Evolutionary conservation across 768 basidiomycete genomes (phyloP).

Genomic region (Albatrellus ellisii): DNA sequence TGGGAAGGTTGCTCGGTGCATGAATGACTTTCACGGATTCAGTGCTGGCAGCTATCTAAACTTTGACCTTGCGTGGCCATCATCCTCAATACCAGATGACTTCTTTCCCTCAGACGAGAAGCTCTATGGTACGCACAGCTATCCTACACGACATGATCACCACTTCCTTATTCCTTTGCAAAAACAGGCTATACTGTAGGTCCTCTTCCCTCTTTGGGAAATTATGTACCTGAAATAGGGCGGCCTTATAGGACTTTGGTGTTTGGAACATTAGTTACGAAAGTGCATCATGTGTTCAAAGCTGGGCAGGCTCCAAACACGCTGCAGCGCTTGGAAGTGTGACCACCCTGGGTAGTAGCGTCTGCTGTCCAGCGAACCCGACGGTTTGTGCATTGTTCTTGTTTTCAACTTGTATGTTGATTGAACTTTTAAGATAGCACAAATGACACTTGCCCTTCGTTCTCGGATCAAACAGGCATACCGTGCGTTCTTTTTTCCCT

Average conservation of each 20-base stretch:
- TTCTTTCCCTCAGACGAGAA: constrained; percentile 67
- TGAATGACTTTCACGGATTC: constrained; percentile 2
- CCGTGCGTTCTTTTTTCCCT: constrained; percentile 32
- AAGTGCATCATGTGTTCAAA: constrained; percentile 41
- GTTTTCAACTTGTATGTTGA: neutral
- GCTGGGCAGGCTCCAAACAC: constrained; percentile 53
- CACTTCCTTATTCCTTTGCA: too few relatives aligned
- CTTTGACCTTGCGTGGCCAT: constrained; percentile 76
- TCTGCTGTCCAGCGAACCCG: constrained; percentile 65
- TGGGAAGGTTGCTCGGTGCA: neutral
- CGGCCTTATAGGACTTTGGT: constrained; percentile 53
- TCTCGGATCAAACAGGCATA: constrained; percentile 50
- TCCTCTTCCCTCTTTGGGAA: too few relatives aligned
- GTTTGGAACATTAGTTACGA: constrained; percentile 76
- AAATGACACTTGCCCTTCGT: constrained; percentile 50
- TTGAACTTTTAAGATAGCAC: constrained; percentile 7
- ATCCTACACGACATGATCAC: too few relatives aligned
- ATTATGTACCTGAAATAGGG: too few relatives aligned
- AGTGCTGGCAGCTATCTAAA: constrained; percentile 64
- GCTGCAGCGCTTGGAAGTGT: constrained; percentile 59
- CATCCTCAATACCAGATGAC: constrained; percentile 44
- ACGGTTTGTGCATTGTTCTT: constrained; percentile 25
- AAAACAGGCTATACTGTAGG: constrained; percentile 27
- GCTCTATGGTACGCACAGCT: constrained; percentile 36
- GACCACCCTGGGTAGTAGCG: constrained; percentile 36